Conservation (phyloP, 768 basidiomycete species). For the Panellus pusillus region DNA sequence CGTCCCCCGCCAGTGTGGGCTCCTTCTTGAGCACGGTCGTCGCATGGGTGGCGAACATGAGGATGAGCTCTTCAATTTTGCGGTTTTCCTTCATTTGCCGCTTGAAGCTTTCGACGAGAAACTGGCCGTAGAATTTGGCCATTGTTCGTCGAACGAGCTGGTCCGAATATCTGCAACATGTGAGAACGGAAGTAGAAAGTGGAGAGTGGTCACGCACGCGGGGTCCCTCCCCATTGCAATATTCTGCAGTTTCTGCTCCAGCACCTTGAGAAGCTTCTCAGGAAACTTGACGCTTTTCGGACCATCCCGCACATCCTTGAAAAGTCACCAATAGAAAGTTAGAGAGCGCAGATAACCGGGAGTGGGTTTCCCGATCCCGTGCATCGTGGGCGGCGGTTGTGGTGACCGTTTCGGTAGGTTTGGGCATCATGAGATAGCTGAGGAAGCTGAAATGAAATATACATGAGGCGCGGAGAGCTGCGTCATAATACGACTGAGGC, state of each 20-base stretch:
- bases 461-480: slow-evolving; percentile 5
- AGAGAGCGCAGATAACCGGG: slow-evolving; percentile 68
- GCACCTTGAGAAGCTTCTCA: slow-evolving; percentile 86
- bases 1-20: slow-evolving; percentile 76
- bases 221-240: slow-evolving; percentile 94
- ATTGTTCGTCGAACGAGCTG: slow-evolving; percentile 87
- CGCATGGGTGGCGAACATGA: slow-evolving; percentile 93
- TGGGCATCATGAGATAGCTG: slow-evolving; percentile 68
- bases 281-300: slow-evolving; percentile 90
- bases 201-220: slow-evolving; percentile 54
- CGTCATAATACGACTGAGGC: slow-evolving; percentile 30
- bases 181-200: not conserved
- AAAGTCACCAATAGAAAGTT: slow-evolving; percentile 75
- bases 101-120: slow-evolving; percentile 81
- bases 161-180: slow-evolving; percentile 71
- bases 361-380: slow-evolving; percentile 65
- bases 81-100: slow-evolving; percentile 93
- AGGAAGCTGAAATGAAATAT: slow-evolving; percentile 52
- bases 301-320: slow-evolving; percentile 76
- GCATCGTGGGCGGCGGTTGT: slow-evolving; percentile 29
- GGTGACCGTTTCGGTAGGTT: slow-evolving; percentile 39
- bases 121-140: slow-evolving; percentile 91
- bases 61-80: slow-evolving; percentile 95
- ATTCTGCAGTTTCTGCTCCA: slow-evolving; percentile 86
- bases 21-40: slow-evolving; percentile 89